phyloP scores from a whole-genome alignment of 768 basidiomycete genomes.

The Macrolepiota albuminosa region DNA sequence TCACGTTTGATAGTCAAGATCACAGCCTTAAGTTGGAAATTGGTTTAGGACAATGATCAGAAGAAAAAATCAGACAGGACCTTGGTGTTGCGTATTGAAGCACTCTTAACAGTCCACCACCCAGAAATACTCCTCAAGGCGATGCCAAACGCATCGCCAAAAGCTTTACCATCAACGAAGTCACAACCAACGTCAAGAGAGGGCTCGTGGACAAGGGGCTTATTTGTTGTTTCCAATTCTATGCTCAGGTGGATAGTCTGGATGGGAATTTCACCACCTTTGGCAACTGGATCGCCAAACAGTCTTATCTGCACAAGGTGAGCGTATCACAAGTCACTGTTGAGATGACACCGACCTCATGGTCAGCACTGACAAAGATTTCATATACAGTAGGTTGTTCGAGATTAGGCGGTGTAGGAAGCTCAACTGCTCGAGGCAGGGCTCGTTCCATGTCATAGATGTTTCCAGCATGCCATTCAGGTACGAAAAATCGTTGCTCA shows the following conservation, averaged over 20 bases:
- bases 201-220: conserved; percentile 34
- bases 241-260: conserved; percentile 52
- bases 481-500: conserved; percentile 18
- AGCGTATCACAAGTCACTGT: not conserved
- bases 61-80: conserved; percentile 3
- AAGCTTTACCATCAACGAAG: conserved; percentile 70
- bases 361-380: conserved; percentile 74
- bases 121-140: conserved; percentile 48
- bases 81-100: conserved; percentile 14
- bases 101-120: conserved; percentile 50
- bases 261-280: conserved; percentile 40
- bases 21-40: conserved; percentile 20
- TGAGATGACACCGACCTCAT: conserved; percentile 50
- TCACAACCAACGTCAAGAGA: conserved; percentile 58
- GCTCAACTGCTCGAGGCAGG: conserved; percentile 40
- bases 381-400: conserved; percentile 50
- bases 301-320: conserved; percentile 57
- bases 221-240: conserved; percentile 28
- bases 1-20: conserved; percentile 21
- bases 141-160: conserved; percentile 68
- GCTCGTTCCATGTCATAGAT: conserved; percentile 67
- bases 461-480: conserved; percentile 79
- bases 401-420: conserved; percentile 43
- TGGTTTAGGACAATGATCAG: not conserved
- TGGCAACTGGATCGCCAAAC: conserved; percentile 66